These are phyloP conservation scores for Sisymbrium altissimum DNA, from an alignment of 345 rosid species.

Conservation along the genomic window DNA sequence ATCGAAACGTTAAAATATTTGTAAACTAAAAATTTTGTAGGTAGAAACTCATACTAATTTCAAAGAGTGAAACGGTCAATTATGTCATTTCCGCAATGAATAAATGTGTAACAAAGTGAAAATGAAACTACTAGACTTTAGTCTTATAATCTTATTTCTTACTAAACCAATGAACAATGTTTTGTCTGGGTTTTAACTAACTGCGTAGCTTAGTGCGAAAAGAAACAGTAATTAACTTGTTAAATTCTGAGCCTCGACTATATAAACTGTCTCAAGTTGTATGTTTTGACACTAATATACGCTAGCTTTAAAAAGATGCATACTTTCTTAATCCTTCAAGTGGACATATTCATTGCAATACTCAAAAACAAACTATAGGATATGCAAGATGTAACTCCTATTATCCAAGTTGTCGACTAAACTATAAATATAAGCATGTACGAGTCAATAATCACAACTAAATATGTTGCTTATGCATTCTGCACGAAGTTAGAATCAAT, in stretches of 20 bases:
- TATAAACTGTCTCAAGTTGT: slow-evolving; percentile 18
- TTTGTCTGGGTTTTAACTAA: not conserved
- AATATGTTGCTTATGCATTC: not conserved
- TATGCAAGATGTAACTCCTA: slow-evolving; percentile 20
- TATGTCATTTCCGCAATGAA: not conserved
- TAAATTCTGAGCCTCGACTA: not conserved
- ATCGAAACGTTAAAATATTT: not conserved
- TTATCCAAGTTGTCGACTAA: not conserved
- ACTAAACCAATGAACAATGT: not conserved
- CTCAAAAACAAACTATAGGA: slow-evolving; percentile 6
- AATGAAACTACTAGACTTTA: not conserved
- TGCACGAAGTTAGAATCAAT: not conserved
- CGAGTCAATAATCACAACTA: not conserved
- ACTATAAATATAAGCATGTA: not conserved
- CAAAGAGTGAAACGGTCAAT: not conserved
- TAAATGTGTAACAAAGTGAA: not conserved
- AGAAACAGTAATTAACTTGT: not conserved
- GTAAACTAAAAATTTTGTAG: not conserved
- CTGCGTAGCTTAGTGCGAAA: slow-evolving; percentile 4
- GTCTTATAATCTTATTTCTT: not conserved
- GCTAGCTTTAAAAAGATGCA: slow-evolving; percentile 9
- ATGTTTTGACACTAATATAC: slow-evolving; percentile 7
- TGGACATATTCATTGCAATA: slow-evolving; percentile 6
- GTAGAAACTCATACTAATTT: not conserved
- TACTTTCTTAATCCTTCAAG: slow-evolving; percentile 17